Percentiles rank a stretch among this genome's conserved stretches.
Evolutionary conservation across 1,139 yeast species (phyloP).

Genomic region (Magnusiomyces paraingens): DNA sequence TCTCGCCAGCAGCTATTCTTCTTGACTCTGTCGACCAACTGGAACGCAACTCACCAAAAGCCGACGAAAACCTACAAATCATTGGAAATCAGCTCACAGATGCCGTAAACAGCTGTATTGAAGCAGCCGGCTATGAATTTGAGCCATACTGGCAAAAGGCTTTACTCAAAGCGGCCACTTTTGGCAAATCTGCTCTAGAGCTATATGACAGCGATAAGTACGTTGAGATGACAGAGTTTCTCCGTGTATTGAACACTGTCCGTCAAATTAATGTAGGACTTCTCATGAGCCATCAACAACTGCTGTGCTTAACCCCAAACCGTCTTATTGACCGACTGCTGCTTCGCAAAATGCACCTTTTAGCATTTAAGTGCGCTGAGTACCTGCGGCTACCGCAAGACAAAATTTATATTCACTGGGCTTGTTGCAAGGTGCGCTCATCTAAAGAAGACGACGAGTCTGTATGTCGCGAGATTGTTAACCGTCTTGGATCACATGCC

Average conservation of each 20-base stretch:
- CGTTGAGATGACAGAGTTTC: slow-evolving; percentile 49
- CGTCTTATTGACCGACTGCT: slow-evolving; percentile 52
- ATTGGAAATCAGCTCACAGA: slow-evolving; percentile 42
- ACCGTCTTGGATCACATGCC: slow-evolving; percentile 37
- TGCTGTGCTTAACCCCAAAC: slow-evolving; percentile 37
- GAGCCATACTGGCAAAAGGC: slow-evolving; percentile 74
- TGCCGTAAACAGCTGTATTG: slow-evolving; percentile 68
- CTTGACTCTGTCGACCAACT: slow-evolving; percentile 77
- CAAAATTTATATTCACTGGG: slow-evolving; percentile 71
- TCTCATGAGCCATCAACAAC: slow-evolving; percentile 54
- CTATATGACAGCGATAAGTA: slow-evolving; percentile 55
- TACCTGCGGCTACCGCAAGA: slow-evolving; percentile 49
- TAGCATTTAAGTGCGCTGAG: slow-evolving; percentile 57
- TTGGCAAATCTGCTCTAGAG: slow-evolving; percentile 68
- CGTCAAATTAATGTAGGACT: slow-evolving; percentile 61
- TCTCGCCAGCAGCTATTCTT: slow-evolving; percentile 74
- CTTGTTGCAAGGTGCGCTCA: slow-evolving; percentile 58
- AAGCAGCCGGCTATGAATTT: slow-evolving; percentile 73
- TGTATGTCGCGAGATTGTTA: slow-evolving; percentile 45
- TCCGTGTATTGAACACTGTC: slow-evolving; percentile 66
- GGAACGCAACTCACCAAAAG: slow-evolving; percentile 66
- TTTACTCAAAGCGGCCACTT: slow-evolving; percentile 71
- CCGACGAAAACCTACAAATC: slow-evolving; percentile 68
- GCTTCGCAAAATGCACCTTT: slow-evolving; percentile 52
- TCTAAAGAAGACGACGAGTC: slow-evolving; percentile 55